Evolutionary conservation across 1,139 yeast genomes (phyloP).

Genomic region (Yamadazyma atlantica): DNA sequence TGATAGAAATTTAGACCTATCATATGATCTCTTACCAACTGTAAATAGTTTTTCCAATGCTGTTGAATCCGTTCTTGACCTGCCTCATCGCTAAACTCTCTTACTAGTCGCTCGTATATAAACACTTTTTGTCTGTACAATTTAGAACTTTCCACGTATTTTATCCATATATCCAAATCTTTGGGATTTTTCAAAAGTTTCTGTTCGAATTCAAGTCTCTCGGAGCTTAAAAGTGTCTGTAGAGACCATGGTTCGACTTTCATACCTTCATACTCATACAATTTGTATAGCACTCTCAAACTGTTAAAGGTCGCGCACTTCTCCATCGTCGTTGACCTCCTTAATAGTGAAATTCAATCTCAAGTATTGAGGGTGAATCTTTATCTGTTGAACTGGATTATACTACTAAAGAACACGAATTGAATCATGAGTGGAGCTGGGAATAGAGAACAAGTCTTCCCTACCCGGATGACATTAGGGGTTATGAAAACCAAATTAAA

Average conservation of each 20-base stretch:
- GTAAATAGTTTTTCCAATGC: conserved; percentile 54
- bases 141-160: conserved; percentile 39
- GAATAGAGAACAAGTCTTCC: conserved; percentile 83
- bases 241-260: conserved; percentile 12
- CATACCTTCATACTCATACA: neutral
- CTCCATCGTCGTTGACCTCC: neutral
- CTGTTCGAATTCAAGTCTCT: conserved; percentile 46
- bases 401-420: neutral
- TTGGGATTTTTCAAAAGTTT: conserved; percentile 45
- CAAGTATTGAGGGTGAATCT: no score
- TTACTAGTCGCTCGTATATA: conserved; percentile 55
- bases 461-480: conserved; percentile 96
- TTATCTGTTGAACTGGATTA: no score
- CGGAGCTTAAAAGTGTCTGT: conserved; percentile 22
- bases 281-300: no score
- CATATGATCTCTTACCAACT: conserved; percentile 30
- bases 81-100: conserved; percentile 45
- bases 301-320: neutral
- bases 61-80: conserved; percentile 19
- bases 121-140: conserved; percentile 31
- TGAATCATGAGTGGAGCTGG: conserved; percentile 46
- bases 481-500: conserved; percentile 92
- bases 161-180: conserved; percentile 51
- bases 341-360: neutral
- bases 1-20: conserved; percentile 24